Percentiles rank a stretch among this genome's conserved stretches.
Evolutionary conservation across 345 rosid genomes (phyloP).

Genomic region (Euphorbia lathyris): DNA sequence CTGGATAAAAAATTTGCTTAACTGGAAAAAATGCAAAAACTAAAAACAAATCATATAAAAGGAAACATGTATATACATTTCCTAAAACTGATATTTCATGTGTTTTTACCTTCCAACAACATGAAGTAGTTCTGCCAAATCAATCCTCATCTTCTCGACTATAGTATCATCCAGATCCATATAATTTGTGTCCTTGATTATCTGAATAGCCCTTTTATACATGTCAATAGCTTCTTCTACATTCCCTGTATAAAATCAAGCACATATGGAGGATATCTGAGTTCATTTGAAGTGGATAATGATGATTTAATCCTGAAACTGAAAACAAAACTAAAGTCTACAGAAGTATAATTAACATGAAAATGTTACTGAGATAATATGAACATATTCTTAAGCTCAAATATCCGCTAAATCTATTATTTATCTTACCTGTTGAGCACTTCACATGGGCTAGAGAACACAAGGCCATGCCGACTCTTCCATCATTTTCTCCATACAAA

Average conservation of each 20-base stretch:
- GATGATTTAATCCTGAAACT: not conserved
- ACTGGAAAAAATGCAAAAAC: not conserved
- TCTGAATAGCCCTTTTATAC: slow-evolving; percentile 58
- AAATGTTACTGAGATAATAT: not conserved
- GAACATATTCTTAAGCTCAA: not conserved
- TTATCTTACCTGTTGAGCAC: slow-evolving; percentile 62
- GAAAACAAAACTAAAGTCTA: not conserved
- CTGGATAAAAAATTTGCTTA: not conserved
- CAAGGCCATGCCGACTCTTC: slow-evolving; percentile 78
- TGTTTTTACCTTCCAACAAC: slow-evolving; percentile 62
- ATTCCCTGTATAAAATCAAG: slow-evolving; percentile 47
- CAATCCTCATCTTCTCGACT: slow-evolving; percentile 78
- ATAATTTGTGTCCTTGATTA: slow-evolving; percentile 62
- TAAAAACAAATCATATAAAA: not conserved
- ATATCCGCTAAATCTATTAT: slow-evolving; percentile 1
- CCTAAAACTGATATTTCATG: not conserved
- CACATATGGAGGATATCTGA: slow-evolving; percentile 12
- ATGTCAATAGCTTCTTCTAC: slow-evolving; percentile 61
- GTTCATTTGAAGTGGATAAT: not conserved
- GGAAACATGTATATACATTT: not conserved
- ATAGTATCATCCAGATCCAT: slow-evolving; percentile 51
- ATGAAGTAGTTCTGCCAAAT: slow-evolving; percentile 87
- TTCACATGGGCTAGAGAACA: slow-evolving; percentile 75
- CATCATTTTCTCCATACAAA: slow-evolving; percentile 63
- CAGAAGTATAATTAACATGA: not conserved